phyloP scores from a whole-genome alignment of 495 filamentous ascomycete genomes.

The Daldinia grandis region DNA sequence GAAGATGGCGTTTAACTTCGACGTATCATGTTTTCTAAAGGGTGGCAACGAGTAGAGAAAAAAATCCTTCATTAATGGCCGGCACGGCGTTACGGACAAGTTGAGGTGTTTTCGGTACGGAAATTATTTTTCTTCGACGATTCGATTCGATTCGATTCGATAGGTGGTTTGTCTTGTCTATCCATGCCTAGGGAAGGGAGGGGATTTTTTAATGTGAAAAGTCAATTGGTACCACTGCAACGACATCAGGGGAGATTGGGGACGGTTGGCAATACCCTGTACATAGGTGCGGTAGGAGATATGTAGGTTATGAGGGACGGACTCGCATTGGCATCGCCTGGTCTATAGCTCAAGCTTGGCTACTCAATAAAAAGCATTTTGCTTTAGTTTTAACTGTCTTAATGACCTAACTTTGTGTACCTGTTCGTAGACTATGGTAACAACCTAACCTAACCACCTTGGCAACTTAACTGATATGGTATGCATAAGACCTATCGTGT shows the following conservation, averaged over 20 bases:
- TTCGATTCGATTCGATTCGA: neutral
- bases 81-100: conserved; percentile 19
- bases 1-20: conserved; percentile 7
- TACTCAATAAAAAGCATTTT: neutral
- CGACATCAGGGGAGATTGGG: neutral
- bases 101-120: neutral
- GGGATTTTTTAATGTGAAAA: neutral
- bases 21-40: conserved; percentile 2
- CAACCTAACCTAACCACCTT: neutral
- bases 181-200: neutral
- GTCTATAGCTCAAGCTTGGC: neutral
- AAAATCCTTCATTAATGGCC: conserved; percentile 1
- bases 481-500: too few species aligned
- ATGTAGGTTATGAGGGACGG: neutral
- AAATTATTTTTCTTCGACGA: neutral
- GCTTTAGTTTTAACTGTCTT: neutral
- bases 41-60: conserved; percentile 31
- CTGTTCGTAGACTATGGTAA: neutral
- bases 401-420: neutral
- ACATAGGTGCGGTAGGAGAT: neutral
- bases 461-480: neutral
- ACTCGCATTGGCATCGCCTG: neutral
- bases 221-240: neutral
- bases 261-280: neutral
- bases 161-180: neutral